Percentiles rank a stretch among this genome's conserved stretches.
phyloP scores from a whole-genome alignment of 2,329 filamentous ascomycete species.

The Trichoderma harzianum region DNA sequence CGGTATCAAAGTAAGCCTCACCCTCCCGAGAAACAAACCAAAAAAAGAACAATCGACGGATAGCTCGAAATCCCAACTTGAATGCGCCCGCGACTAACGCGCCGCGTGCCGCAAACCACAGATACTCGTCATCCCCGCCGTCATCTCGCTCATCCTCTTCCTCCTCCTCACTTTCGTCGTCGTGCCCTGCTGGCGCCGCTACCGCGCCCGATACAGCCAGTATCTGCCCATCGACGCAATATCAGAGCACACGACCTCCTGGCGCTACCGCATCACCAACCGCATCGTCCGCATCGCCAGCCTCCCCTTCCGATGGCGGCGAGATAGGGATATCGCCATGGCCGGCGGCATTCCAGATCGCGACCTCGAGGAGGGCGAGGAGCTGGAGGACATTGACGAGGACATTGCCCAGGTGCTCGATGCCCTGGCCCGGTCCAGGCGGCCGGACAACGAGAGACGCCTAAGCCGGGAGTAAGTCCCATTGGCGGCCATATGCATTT shows the following conservation, averaged over 20 bases:
- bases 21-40: not conserved
- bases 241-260: slow-evolving; percentile 52
- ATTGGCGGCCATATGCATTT: not conserved
- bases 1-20: slow-evolving; percentile 34
- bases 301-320: slow-evolving; percentile 48
- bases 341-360: slow-evolving; percentile 42
- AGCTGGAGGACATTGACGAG: slow-evolving; percentile 59
- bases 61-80: too few species aligned
- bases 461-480: slow-evolving; percentile 68
- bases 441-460: slow-evolving; percentile 53
- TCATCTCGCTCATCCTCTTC: slow-evolving; percentile 68
- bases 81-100: slow-evolving; percentile 6
- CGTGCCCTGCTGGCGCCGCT: slow-evolving; percentile 65
- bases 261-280: slow-evolving; percentile 48
- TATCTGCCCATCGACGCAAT: slow-evolving; percentile 68
- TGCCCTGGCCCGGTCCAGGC: slow-evolving; percentile 31
- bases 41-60: not conserved
- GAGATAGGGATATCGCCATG: slow-evolving; percentile 40
- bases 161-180: slow-evolving; percentile 62
- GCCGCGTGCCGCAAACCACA: slow-evolving; percentile 33
- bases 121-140: slow-evolving; percentile 67
- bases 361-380: slow-evolving; percentile 64
- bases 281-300: slow-evolving; percentile 28
- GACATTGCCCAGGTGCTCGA: slow-evolving; percentile 43
- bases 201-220: slow-evolving; percentile 67